Percentiles rank a stretch among this genome's conserved stretches.
These are phyloP conservation scores for Akebia trifoliata DNA, from an alignment of 164 flowering plant species.

Conservation along the genomic window DNA sequence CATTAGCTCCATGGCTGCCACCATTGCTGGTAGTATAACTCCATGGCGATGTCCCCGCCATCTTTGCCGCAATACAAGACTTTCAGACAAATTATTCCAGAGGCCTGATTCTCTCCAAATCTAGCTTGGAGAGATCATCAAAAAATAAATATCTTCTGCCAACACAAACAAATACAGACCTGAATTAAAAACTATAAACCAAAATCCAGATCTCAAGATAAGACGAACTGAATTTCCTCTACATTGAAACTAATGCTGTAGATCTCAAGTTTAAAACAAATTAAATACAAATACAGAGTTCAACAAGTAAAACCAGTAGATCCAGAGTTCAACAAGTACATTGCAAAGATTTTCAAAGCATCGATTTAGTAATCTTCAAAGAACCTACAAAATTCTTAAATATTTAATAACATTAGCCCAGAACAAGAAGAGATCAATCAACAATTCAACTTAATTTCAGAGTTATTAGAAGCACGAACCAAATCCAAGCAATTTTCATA, in stretches of 20 bases:
- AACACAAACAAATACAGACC: neutral
- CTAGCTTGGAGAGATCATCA: conserved; percentile 23
- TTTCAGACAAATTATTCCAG: conserved; percentile 17
- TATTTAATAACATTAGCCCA: neutral
- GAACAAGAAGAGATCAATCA: too few relatives aligned
- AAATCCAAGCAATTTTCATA: neutral
- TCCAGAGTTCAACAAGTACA: neutral
- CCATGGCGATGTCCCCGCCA: conserved; percentile 76
- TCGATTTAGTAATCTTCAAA: neutral
- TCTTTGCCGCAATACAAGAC: conserved; percentile 34
- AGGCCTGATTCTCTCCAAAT: conserved; percentile 31
- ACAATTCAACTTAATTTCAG: too few relatives aligned
- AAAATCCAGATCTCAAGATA: conserved; percentile 9
- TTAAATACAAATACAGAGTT: neutral
- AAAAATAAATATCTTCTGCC: conserved; percentile 32
- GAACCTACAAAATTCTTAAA: neutral
- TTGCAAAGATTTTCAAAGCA: neutral
- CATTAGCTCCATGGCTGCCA: conserved; percentile 48
- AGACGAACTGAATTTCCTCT: neutral
- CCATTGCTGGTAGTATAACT: conserved; percentile 61
- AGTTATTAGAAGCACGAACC: too few relatives aligned
- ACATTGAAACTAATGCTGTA: neutral
- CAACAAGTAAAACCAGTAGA: neutral
- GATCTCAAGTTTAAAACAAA: neutral
- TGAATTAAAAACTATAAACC: neutral